Base-by-base conservation (phyloP, 2,329 filamentous ascomycete genomes). In the Davidsoniella australis region DNA sequence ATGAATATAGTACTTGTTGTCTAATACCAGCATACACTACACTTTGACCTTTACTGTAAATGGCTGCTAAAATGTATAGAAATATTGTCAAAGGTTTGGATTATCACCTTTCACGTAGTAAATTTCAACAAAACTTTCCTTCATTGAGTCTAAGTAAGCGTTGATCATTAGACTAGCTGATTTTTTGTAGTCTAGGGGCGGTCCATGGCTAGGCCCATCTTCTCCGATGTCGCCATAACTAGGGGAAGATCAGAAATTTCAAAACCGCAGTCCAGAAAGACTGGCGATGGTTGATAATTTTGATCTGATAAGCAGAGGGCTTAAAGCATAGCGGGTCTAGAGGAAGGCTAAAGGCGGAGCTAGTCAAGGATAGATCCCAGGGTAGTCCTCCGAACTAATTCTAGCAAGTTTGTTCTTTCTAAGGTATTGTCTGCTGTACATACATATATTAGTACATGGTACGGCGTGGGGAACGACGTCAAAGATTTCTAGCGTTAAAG, bases 231-330 rank as follows among this genome's bases (percentile, higher is more conserved):
- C 41, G 47, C 33, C 33, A 37, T 45, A 18, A 39, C 29, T 17
- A 14, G 36, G 44, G n/a, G 12, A n/a, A 26, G 10, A 24, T 16
- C 12, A n/a, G 29, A 24, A 46, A 41, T 8, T 17, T 20, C n/a
- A 49, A 48, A 33, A 5, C 9, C 2, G 12, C 8, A 33, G 29
- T 12, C 8, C 29, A 33, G 3, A 36, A 49, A 36, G 41, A 12
- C 18, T 49, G 47, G 47, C 43, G 47, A 49, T 49, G 47, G 20
- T 49, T 40, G 14, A 12, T 39, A 16, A 45, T 44, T 49, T 39
- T 18, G 47, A 49, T 49, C 47, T 49, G 47, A 49, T 49, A 49
- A 49, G 39, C 47, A 45, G 29, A 33, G 29, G 10, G 23, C 44
- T 39, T 24, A 37, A 46, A 9, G 37, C 29, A 14, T n/a, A 38